Evolutionary conservation across 148 eudicot genomes (phyloP).

Genomic region (Arbutus unedo): DNA sequence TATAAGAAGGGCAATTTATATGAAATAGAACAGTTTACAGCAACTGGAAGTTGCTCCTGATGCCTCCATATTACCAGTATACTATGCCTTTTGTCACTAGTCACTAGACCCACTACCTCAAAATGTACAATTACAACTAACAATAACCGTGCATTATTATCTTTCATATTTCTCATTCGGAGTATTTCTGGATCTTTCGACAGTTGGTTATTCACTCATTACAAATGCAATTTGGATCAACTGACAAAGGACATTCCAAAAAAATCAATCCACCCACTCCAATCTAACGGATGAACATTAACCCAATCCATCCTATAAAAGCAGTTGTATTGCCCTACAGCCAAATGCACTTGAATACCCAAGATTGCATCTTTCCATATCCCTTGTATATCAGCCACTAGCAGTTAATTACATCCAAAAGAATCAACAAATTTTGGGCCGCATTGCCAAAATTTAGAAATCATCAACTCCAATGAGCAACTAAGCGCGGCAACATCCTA

Average conservation of each 20-base stretch:
- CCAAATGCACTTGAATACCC: not conserved
- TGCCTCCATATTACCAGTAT: not conserved
- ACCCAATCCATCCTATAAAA: not conserved
- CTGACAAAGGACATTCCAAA: not conserved
- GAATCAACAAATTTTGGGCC: not conserved
- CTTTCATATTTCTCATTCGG: not conserved
- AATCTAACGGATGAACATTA: not conserved
- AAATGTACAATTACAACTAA: not conserved
- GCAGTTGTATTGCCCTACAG: not conserved
- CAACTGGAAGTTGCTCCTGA: not conserved
- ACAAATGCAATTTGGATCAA: not conserved
- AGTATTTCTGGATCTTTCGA: not conserved
- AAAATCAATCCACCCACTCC: not conserved
- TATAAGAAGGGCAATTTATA: not conserved
- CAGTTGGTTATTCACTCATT: not conserved
- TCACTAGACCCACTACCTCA: not conserved
- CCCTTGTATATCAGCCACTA: not conserved
- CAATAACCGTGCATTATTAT: not conserved
- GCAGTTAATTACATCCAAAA: not conserved
- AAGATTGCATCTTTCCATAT: slow-evolving; percentile 1
- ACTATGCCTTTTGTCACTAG: not conserved
- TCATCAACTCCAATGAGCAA: too few species aligned
- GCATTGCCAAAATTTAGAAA: too few species aligned
- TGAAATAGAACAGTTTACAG: not conserved
- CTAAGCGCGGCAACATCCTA: too few species aligned